Conservation (phyloP, 768 basidiomycete genomes). For the Daedaleopsis nitida region DNA sequence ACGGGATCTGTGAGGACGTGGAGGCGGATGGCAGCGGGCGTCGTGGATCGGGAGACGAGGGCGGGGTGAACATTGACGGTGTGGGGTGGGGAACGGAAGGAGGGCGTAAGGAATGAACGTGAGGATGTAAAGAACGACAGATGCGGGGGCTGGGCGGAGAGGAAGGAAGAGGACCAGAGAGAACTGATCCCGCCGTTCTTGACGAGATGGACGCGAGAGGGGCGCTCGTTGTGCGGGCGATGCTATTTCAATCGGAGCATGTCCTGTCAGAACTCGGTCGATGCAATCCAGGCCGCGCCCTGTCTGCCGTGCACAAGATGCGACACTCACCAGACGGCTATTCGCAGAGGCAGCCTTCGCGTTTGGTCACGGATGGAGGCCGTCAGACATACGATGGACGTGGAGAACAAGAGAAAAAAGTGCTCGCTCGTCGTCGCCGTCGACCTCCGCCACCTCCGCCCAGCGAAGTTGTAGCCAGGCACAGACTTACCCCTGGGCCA, state of each 20-base stretch:
- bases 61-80: conserved; percentile 42
- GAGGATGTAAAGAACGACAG: conserved; percentile 14
- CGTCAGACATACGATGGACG: no score
- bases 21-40: conserved; percentile 7
- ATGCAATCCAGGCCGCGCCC: no score
- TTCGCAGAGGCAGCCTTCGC: no score
- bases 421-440: no score
- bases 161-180: conserved; percentile 4
- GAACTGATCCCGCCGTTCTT: no score
- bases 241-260: conserved; percentile 17
- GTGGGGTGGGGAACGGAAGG: conserved; percentile 2
- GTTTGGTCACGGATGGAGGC: no score
- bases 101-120: conserved; percentile 16
- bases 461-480: no score
- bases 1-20: conserved; percentile 6
- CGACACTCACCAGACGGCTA: background rate
- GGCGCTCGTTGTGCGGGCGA: conserved; percentile 1
- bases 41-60: conserved; percentile 29
- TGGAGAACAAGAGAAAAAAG: no score
- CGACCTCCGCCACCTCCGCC: no score
- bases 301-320: no score
- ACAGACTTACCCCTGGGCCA: no score
- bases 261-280: background rate
- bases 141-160: background rate
- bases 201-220: conserved; percentile 3